These are phyloP conservation scores for Quercus rubra DNA, from an alignment of 306 rosid genomes.

Conservation along the genomic window DNA sequence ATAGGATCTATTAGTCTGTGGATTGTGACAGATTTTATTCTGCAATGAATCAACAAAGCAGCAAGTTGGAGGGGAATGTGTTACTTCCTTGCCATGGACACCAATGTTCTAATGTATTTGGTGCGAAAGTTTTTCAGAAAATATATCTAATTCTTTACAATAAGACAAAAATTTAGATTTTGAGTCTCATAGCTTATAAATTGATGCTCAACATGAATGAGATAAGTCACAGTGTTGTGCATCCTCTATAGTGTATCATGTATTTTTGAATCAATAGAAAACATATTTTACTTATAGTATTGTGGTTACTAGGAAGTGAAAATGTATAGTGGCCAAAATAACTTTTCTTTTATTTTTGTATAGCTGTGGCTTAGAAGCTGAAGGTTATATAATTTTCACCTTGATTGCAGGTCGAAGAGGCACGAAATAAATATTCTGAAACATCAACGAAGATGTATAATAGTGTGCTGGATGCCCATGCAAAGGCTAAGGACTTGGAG, in stretches of 20 bases:
- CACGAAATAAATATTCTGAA: slow-evolving; percentile 77
- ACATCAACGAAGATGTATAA: slow-evolving; percentile 75
- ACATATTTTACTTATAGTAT: not conserved
- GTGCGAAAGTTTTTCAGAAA: too few relatives aligned
- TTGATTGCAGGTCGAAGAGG: slow-evolving; percentile 75
- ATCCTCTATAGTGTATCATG: not conserved
- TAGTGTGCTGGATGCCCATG: slow-evolving; percentile 90
- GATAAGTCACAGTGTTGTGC: not conserved
- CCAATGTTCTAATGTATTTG: too few relatives aligned
- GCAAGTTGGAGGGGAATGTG: too few relatives aligned
- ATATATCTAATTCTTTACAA: too few relatives aligned
- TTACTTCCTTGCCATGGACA: too few relatives aligned
- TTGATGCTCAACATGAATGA: not conserved
- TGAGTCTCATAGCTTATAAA: not conserved
- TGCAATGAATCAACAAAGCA: too few relatives aligned
- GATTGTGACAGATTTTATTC: too few relatives aligned
- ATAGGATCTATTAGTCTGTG: too few relatives aligned
- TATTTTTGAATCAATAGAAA: not conserved
- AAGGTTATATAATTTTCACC: slow-evolving; percentile 7
- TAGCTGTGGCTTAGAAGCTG: slow-evolving; percentile 11
- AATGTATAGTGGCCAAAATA: not conserved
- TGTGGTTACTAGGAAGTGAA: not conserved
- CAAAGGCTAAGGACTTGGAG: slow-evolving; percentile 82
- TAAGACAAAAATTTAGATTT: too few relatives aligned
- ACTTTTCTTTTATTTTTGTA: not conserved